Conservation (phyloP, 2,329 filamentous ascomycete species). For the Cyphellophora attinorum region DNA sequence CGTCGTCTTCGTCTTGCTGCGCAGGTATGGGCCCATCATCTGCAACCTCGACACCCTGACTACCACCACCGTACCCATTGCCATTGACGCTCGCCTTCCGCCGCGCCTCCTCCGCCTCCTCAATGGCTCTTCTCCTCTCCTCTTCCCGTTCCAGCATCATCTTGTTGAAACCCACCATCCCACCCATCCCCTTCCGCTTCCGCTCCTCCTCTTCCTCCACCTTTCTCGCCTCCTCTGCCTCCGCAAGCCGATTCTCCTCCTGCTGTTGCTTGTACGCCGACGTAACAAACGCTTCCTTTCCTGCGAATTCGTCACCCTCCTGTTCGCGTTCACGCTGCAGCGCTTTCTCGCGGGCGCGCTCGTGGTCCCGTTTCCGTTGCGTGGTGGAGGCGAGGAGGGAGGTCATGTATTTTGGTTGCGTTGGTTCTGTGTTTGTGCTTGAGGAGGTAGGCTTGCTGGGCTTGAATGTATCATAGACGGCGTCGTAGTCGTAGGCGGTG, state of each 20-base stretch:
- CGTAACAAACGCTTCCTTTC: slow-evolving; percentile 60
- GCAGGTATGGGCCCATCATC: slow-evolving; percentile 14
- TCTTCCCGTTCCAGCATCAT: slow-evolving; percentile 51
- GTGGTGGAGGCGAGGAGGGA: slow-evolving; percentile 51
- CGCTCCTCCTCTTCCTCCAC: slow-evolving; percentile 45
- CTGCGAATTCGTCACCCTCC: slow-evolving; percentile 57
- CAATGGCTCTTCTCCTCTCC: slow-evolving; percentile 44
- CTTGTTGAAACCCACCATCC: slow-evolving; percentile 51
- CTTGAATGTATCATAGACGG: slow-evolving; percentile 39
- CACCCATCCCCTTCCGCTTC: slow-evolving; percentile 36
- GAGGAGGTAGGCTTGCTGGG: slow-evolving; percentile 22
- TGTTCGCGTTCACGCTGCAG: slow-evolving; percentile 52
- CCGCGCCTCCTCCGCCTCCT: slow-evolving; percentile 41
- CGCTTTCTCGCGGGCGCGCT: slow-evolving; percentile 51
- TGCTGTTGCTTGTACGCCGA: slow-evolving; percentile 56
- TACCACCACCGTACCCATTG: slow-evolving; percentile 21
- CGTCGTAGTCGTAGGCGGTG: slow-evolving; percentile 41
- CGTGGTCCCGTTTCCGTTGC: slow-evolving; percentile 52
- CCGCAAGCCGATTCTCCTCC: slow-evolving; percentile 46
- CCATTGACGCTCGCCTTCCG: slow-evolving; percentile 23
- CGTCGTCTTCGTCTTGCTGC: slow-evolving; percentile 38
- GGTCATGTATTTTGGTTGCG: slow-evolving; percentile 51
- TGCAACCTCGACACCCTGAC: slow-evolving; percentile 20
- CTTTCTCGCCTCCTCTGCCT: slow-evolving; percentile 48
- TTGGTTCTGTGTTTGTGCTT: slow-evolving; percentile 16